Evolutionary conservation across 1,284 basidiomycete species (phyloP).

Genomic region (Puccinia coronata): DNA sequence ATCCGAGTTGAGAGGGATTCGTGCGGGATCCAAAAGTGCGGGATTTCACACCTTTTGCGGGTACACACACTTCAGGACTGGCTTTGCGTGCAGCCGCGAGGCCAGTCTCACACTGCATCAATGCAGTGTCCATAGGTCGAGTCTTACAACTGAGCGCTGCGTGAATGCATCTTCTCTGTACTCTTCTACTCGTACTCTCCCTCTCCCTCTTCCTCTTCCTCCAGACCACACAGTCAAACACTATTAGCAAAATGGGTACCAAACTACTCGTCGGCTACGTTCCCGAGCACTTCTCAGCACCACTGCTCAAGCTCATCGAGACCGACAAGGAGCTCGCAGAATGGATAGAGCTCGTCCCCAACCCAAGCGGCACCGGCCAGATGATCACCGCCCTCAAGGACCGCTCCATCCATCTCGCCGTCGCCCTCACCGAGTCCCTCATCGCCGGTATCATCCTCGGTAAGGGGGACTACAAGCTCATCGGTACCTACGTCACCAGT

Average conservation of each 20-base stretch:
- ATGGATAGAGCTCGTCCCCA: conserved; percentile 81
- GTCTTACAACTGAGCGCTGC: too few species aligned
- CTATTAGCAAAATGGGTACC: neutral
- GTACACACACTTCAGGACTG: too few species aligned
- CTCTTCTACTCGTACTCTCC: too few species aligned
- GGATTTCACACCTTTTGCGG: too few species aligned
- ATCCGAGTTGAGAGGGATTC: too few species aligned
- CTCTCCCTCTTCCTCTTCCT: neutral
- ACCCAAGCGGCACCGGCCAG: conserved; percentile 88
- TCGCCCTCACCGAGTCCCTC: conserved; percentile 88
- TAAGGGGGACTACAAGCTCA: conserved; percentile 80
- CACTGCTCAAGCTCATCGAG: conserved; percentile 73
- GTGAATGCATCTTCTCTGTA: too few species aligned
- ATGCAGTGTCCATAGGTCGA: too few species aligned
- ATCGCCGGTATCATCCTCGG: conserved; percentile 91
- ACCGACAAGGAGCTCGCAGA: conserved; percentile 64
- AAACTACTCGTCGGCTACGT: conserved; percentile 64
- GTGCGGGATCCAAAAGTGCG: too few species aligned
- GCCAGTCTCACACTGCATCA: too few species aligned
- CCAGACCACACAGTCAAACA: too few species aligned
- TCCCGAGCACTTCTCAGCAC: conserved; percentile 86
- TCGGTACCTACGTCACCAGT: conserved; percentile 87
- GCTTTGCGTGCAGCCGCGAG: too few species aligned
- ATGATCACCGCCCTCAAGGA: conserved; percentile 78
- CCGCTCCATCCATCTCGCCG: conserved; percentile 83